Evolutionary conservation across 306 rosid species (phyloP), one percentile per base, ranked within the genome.

Genomic region (Cicer bijugum): DNA sequence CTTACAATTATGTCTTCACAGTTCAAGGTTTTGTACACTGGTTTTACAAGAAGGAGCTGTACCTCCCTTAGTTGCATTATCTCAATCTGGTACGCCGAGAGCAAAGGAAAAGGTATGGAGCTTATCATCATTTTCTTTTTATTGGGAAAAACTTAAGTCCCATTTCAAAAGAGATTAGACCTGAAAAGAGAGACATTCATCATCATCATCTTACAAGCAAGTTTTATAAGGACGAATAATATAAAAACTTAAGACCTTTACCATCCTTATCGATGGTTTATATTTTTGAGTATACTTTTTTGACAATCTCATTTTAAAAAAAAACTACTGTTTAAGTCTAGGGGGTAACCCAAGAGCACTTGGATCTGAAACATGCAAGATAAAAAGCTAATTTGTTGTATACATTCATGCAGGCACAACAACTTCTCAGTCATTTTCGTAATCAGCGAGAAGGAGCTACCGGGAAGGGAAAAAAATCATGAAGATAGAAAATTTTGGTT

Each of bases 11-110:
- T 91, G 99, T 84, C 97, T 95, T 84, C 93, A 95, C 66, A 91
- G 89, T 80, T 58, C 92, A 17, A 91, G 85, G 86, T 88, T 88
- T 69, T 95, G 99, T 76, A 91, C 87, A 23, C 56, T 95, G 77
- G 88, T 95, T 90, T 88, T 95, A 69, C 99, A 91, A 89, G 99
- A 95, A 91, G 99, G 99, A 59, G 97, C 99, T 12, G 99, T 91
- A 28, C 99, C 99, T 52, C 96, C 99, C 38, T 84, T 95, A 16
- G 97, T 91, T 68, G 97, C 90, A 67, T 77, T 95, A 63, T 91
- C 97, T 47, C 93, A 87, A 82, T 91, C 88, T 23, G 97, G 99
- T 72, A 95, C 97, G 11, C 86, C 96, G 39, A 88, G 99, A 80
- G 97, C 99, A 35, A 91, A 85, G 83, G 99, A 95, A 81, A 95